phyloP scores from a whole-genome alignment of 306 rosid species.

The Dalbergia cultrata region DNA sequence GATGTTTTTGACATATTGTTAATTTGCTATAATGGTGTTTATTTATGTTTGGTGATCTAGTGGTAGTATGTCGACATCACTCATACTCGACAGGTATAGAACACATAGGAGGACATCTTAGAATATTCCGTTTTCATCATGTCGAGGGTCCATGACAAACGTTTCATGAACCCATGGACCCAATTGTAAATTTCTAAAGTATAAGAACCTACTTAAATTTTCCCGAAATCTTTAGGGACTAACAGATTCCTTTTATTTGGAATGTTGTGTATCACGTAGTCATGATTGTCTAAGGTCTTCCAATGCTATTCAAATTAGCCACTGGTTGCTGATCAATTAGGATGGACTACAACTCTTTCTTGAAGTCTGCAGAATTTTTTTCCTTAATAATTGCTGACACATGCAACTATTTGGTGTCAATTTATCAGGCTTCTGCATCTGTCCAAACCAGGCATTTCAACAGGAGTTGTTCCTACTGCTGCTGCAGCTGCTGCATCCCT shows the following conservation, averaged over 20 bases:
- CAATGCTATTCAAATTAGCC: neutral
- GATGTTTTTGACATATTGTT: no score
- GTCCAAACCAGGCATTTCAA: constrained; percentile 91
- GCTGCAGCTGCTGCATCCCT: constrained; percentile 99
- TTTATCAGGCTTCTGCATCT: constrained; percentile 91
- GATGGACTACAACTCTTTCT: neutral
- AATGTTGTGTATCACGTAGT: constrained; percentile 4
- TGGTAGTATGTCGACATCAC: no score
- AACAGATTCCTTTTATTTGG: neutral
- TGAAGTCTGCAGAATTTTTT: constrained; percentile 1
- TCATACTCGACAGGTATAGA: no score
- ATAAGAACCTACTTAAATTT: no score
- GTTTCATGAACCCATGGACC: no score
- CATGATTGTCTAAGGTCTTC: constrained; percentile 1
- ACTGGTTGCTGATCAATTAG: neutral
- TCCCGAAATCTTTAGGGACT: no score
- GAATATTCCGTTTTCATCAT: no score
- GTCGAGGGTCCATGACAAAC: no score
- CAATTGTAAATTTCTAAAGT: no score
- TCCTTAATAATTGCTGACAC: constrained; percentile 23
- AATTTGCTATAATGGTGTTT: no score
- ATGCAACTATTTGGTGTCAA: constrained; percentile 37
- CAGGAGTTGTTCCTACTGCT: constrained; percentile 96
- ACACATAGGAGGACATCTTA: no score
- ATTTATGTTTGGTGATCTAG: no score